Percentiles rank a stretch among this genome's conserved stretches.
These are phyloP conservation scores for Erigeron philadelphicus DNA, from an alignment of 140 eudicot species.

Conservation along the genomic window DNA sequence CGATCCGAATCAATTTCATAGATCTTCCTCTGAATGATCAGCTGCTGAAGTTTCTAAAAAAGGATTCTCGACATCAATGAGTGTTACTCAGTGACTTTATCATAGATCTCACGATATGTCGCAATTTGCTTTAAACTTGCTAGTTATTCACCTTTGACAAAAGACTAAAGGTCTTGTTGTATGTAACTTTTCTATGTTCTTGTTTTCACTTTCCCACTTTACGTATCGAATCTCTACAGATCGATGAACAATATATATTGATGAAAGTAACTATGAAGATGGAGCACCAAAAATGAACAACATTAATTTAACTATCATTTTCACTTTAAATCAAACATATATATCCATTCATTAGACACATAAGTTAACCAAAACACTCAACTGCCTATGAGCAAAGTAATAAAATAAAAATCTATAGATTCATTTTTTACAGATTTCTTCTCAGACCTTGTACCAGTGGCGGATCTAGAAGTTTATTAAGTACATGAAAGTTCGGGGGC, in stretches of 20 bases:
- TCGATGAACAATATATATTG: background rate
- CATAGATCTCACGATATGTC: background rate
- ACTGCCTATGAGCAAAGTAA: no score
- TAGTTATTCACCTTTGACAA: background rate
- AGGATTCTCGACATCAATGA: background rate
- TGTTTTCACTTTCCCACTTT: constrained; percentile 13
- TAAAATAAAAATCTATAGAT: no score
- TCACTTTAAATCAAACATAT: no score
- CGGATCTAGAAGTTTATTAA: no score
- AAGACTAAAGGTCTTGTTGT: background rate
- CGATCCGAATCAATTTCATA: background rate
- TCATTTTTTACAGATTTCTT: no score
- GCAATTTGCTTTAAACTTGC: constrained; percentile 1
- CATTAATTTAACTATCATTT: no score
- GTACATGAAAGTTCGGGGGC: no score
- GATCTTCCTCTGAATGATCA: constrained; percentile 5
- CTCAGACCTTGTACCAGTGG: no score
- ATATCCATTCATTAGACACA: no score
- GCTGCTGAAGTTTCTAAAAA: background rate
- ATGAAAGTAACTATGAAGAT: no score
- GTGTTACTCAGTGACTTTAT: constrained; percentile 7
- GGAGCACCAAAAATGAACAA: no score
- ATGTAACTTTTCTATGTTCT: background rate
- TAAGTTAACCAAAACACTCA: no score
- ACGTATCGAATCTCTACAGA: constrained; percentile 18